These are phyloP conservation scores for Coccinonectria pachysandricola DNA, from an alignment of 2,329 filamentous ascomycete genomes.

Conservation along the genomic window DNA sequence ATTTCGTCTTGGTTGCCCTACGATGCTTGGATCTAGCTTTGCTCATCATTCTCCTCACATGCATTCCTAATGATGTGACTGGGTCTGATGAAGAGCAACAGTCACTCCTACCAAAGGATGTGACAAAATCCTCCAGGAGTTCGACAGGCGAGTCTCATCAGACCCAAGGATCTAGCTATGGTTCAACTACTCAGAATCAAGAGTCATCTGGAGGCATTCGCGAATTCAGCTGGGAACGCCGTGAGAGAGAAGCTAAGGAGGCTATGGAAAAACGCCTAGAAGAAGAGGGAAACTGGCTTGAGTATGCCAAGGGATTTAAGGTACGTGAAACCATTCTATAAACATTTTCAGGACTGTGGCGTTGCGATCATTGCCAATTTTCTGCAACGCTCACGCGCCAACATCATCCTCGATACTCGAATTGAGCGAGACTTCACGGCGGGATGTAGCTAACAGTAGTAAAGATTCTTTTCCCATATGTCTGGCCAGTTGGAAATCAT, in stretches of 20 bases:
- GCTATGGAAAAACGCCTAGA: slow-evolving; percentile 59
- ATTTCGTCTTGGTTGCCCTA: slow-evolving; percentile 10
- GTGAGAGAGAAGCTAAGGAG: slow-evolving; percentile 42
- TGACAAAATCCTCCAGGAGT: slow-evolving; percentile 12
- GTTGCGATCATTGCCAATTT: neutral
- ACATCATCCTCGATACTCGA: no score
- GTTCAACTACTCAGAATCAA: slow-evolving; percentile 27
- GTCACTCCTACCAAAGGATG: slow-evolving; percentile 37
- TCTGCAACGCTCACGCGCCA: no score
- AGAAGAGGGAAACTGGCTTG: slow-evolving; percentile 66
- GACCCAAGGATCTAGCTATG: slow-evolving; percentile 27
- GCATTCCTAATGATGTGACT: slow-evolving; percentile 9
- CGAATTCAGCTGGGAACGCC: slow-evolving; percentile 46
- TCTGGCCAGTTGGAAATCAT: slow-evolving; percentile 63
- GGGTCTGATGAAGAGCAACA: slow-evolving; percentile 47
- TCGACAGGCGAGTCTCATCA: slow-evolving; percentile 10
- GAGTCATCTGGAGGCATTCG: slow-evolving; percentile 31
- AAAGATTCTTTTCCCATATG: slow-evolving; percentile 64
- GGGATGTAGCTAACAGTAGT: neutral
- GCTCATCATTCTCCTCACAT: slow-evolving; percentile 8
- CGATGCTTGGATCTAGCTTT: slow-evolving; percentile 12
- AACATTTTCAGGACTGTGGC: neutral
- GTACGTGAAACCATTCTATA: slow-evolving; percentile 24
- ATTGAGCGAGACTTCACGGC: no score
- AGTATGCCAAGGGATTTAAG: slow-evolving; percentile 64